phyloP scores from a whole-genome alignment of 805 yeast species.

The Yamadazyma phyllophila region DNA sequence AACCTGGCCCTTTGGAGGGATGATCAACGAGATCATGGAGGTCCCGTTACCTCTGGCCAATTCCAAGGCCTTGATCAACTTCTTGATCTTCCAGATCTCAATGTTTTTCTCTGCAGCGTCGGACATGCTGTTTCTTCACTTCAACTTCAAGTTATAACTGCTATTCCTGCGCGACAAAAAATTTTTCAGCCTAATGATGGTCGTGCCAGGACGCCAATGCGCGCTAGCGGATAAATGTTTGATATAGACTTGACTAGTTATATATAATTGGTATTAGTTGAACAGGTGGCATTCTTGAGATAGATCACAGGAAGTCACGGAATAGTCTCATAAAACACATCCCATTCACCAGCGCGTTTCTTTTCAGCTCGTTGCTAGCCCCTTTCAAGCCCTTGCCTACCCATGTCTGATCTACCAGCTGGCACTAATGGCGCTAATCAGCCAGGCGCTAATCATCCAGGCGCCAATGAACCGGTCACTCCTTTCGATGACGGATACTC shows the following conservation, averaged over 20 bases:
- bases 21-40: slow-evolving; percentile 94
- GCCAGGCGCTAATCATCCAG: no score
- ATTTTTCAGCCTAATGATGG: slow-evolving; percentile 2
- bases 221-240: no score
- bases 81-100: slow-evolving; percentile 98
- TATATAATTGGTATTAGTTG: no score
- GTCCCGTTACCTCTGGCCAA: slow-evolving; percentile 98
- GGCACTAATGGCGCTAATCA: neutral
- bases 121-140: slow-evolving; percentile 19
- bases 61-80: slow-evolving; percentile 82
- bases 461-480: neutral
- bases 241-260: no score
- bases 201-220: neutral
- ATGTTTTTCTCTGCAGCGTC: slow-evolving; percentile 92
- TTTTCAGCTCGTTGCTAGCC: neutral
- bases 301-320: no score
- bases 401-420: neutral
- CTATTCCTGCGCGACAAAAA: neutral
- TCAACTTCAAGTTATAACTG: slow-evolving; percentile 22
- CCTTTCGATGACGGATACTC: slow-evolving; percentile 1
- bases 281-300: no score
- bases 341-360: no score
- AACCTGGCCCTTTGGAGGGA: slow-evolving; percentile 94
- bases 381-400: neutral
- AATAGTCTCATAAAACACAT: no score